phyloP scores from a whole-genome alignment of 345 rosid species.

The Linum trigynum region DNA sequence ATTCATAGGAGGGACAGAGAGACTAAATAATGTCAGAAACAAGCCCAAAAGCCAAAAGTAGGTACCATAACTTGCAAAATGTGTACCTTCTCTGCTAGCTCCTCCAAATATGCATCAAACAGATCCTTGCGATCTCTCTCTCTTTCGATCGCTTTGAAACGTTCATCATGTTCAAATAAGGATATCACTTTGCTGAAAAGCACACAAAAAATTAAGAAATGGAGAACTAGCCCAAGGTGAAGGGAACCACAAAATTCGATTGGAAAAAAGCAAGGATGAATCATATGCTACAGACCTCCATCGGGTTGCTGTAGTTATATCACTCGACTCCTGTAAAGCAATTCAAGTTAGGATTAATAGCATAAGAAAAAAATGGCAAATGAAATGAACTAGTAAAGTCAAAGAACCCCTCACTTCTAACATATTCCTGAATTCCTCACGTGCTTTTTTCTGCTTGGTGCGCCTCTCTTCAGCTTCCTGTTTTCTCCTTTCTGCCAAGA shows the following conservation, averaged over 20 bases:
- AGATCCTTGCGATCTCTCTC: slow-evolving; percentile 86
- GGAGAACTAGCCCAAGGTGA: not conserved
- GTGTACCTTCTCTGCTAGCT: slow-evolving; percentile 60
- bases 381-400: too few species aligned
- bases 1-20: not conserved
- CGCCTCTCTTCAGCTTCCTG: slow-evolving; percentile 78
- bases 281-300: slow-evolving; percentile 66
- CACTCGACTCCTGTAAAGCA: slow-evolving; percentile 53
- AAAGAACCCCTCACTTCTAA: slow-evolving; percentile 48
- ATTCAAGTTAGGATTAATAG: slow-evolving; percentile 10
- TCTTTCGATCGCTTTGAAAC: slow-evolving; percentile 76
- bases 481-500: slow-evolving; percentile 60
- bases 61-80: slow-evolving; percentile 2
- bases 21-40: not conserved
- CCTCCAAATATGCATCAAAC: slow-evolving; percentile 60
- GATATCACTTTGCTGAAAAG: slow-evolving; percentile 64
- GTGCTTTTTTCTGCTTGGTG: slow-evolving; percentile 53
- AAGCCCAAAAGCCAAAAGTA: not conserved
- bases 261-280: not conserved
- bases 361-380: not conserved
- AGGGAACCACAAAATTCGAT: not conserved
- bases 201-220: slow-evolving; percentile 4
- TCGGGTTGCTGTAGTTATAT: slow-evolving; percentile 62
- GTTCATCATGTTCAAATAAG: slow-evolving; percentile 73
- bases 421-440: slow-evolving; percentile 78